Conservation (phyloP, 75 land plant species). For the Chamaecyparis obtusa region DNA sequence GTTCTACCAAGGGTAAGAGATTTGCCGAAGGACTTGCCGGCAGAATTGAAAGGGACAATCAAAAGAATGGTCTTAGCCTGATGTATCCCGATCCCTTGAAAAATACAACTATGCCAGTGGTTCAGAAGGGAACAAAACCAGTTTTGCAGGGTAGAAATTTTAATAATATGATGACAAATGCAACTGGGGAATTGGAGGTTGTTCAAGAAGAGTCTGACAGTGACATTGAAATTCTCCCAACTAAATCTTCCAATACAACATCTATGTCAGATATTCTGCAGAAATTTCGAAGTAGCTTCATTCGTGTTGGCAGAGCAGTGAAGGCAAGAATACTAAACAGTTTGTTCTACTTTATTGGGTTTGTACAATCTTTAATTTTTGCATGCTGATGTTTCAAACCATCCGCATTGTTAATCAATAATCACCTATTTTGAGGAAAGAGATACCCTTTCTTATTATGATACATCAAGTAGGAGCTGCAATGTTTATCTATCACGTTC, state of each 20-base stretch:
- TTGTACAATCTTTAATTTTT: background rate
- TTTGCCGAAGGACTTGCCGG: background rate
- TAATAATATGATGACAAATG: conserved; percentile 4
- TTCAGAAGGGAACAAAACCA: conserved; percentile 2
- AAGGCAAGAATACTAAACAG: background rate
- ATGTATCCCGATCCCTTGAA: background rate
- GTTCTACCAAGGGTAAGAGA: background rate
- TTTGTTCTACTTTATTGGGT: background rate
- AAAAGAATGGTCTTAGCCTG: background rate
- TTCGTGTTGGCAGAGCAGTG: conserved; percentile 6
- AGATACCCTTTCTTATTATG: background rate
- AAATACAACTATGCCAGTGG: background rate
- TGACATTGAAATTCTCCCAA: conserved; percentile 19
- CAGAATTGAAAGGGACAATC: background rate
- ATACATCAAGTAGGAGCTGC: background rate
- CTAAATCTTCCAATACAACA: conserved; percentile 24
- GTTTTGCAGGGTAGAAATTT: background rate
- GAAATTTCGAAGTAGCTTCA: conserved; percentile 13
- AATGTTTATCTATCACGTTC: background rate
- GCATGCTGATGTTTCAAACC: background rate
- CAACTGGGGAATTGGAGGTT: conserved; percentile 20
- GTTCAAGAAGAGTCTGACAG: conserved; percentile 53
- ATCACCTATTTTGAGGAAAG: background rate
- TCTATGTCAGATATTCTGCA: conserved; percentile 19
- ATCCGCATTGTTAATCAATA: background rate